Conservation (phyloP, 2,329 filamentous ascomycete genomes). For the Stachybotrys chlorohalonatus region DNA sequence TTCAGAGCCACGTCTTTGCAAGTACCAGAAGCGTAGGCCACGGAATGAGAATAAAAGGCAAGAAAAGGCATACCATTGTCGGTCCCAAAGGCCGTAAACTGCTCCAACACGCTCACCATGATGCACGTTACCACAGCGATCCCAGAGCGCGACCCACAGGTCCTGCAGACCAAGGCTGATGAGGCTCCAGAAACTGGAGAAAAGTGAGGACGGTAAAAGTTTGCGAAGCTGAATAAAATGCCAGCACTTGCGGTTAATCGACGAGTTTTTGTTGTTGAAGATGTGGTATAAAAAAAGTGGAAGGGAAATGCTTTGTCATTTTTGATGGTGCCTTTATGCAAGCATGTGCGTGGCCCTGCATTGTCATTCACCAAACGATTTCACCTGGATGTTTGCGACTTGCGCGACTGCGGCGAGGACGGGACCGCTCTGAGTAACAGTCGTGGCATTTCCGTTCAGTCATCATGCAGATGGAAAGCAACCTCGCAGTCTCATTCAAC, state of each 20-base stretch:
- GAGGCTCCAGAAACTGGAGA: too few relatives aligned
- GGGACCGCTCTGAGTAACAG: background rate
- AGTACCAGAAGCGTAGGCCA: too few relatives aligned
- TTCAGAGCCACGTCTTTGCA: too few relatives aligned
- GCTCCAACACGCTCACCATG: constrained; percentile 19
- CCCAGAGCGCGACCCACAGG: background rate
- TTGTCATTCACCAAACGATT: too few relatives aligned
- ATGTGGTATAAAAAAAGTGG: too few relatives aligned
- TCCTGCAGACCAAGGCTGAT: background rate
- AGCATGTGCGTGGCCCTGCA: too few relatives aligned
- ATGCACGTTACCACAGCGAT: background rate
- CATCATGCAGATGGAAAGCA: background rate
- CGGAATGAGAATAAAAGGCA: background rate
- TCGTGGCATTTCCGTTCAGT: too few relatives aligned
- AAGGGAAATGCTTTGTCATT: too few relatives aligned
- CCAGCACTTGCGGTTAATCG: background rate
- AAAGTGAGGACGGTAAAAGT: background rate
- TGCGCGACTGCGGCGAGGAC: too few relatives aligned
- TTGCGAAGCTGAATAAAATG: background rate
- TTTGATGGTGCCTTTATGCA: too few relatives aligned
- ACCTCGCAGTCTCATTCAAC: constrained; percentile 2
- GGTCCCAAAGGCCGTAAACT: constrained; percentile 35
- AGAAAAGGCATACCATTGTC: constrained; percentile 30
- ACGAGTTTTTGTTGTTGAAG: background rate
- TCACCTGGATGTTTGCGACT: too few relatives aligned